phyloP scores from a whole-genome alignment of 768 basidiomycete species.

The Chiua virens region DNA sequence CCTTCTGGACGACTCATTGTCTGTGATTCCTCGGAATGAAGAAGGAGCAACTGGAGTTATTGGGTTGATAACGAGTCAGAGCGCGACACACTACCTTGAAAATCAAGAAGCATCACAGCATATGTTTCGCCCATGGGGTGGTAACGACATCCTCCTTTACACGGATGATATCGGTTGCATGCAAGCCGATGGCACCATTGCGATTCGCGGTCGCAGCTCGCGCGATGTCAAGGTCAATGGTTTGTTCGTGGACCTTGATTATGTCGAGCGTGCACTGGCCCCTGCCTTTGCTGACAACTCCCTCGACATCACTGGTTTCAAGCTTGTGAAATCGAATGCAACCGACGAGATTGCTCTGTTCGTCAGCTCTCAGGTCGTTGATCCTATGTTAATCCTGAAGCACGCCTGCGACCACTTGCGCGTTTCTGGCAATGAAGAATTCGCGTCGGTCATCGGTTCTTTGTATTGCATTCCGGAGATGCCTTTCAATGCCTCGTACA shows the following conservation, averaged over 20 bases:
- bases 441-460: slow-evolving; percentile 24
- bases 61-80: slow-evolving; percentile 25
- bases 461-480: slow-evolving; percentile 25
- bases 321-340: slow-evolving; percentile 28
- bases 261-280: slow-evolving; percentile 26
- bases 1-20: slow-evolving; percentile 24
- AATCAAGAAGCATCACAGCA: slow-evolving; percentile 27
- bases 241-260: slow-evolving; percentile 29
- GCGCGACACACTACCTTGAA: slow-evolving; percentile 27
- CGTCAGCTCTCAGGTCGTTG: slow-evolving; percentile 11
- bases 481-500: slow-evolving; percentile 35
- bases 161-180: slow-evolving; percentile 30
- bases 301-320: slow-evolving; percentile 21
- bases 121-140: slow-evolving; percentile 30
- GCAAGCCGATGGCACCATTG: slow-evolving; percentile 26
- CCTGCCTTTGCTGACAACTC: slow-evolving; percentile 21
- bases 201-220: slow-evolving; percentile 28
- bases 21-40: slow-evolving; percentile 18
- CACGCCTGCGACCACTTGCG: slow-evolving; percentile 23
- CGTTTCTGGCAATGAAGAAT: slow-evolving; percentile 14
- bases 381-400: slow-evolving; percentile 23
- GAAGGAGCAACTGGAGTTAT: slow-evolving; percentile 28
- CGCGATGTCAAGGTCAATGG: slow-evolving; percentile 32
- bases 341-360: slow-evolving; percentile 29
- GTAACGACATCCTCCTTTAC: slow-evolving; percentile 25